Evolutionary conservation across 345 rosid genomes (phyloP).

Genomic region (Eucalyptus urophylla): DNA sequence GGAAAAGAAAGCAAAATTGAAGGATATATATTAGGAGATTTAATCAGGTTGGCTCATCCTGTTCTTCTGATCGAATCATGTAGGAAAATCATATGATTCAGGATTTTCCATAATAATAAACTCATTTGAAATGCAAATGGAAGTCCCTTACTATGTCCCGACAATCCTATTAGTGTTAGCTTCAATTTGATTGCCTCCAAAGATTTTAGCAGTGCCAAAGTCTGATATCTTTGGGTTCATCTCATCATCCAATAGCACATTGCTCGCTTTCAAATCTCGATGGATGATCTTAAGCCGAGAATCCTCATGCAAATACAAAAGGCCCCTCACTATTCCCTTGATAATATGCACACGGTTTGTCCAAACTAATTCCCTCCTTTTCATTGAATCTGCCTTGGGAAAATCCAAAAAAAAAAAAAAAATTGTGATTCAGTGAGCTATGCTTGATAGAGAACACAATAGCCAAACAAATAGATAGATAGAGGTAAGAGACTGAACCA

Average conservation of each 20-base stretch:
- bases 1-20: not conserved
- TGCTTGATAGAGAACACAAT: not conserved
- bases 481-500: conserved; percentile 7
- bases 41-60: too few species aligned
- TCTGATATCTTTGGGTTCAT: conserved; percentile 49
- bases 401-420: not conserved
- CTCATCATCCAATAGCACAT: conserved; percentile 33
- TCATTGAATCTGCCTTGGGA: conserved; percentile 13
- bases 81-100: not conserved
- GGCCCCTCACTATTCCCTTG: conserved; percentile 29
- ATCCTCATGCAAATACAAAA: conserved; percentile 40
- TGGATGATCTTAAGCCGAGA: conserved; percentile 43
- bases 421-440: not conserved
- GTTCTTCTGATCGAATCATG: not conserved
- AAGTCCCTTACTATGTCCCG: conserved; percentile 34
- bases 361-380: conserved; percentile 21
- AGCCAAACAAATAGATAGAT: not conserved
- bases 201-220: conserved; percentile 47
- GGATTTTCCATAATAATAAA: not conserved
- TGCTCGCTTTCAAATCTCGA: conserved; percentile 36
- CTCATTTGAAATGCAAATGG: not conserved
- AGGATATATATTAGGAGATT: not conserved
- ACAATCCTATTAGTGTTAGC: conserved; percentile 28
- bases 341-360: conserved; percentile 22
- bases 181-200: conserved; percentile 17